Evolutionary conservation across 1,284 basidiomycete species (phyloP).

Genomic region (Erythrobasidium hasegawianum): DNA sequence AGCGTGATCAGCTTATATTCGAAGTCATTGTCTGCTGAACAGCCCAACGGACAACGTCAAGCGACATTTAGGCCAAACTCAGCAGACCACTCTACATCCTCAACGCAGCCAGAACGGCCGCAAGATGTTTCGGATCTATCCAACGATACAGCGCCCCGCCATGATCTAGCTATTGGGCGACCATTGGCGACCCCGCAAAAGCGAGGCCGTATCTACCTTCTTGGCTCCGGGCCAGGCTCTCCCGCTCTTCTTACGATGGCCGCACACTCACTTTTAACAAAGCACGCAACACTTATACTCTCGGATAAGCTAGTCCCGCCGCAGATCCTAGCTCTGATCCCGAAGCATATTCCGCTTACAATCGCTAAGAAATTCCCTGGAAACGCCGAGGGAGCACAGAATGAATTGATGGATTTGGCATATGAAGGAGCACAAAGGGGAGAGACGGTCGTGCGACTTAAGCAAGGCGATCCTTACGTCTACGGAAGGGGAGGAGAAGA

Average conservation of each 20-base stretch:
- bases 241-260: conserved; percentile 85
- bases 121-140: not conserved
- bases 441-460: conserved; percentile 82
- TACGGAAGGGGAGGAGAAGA: conserved; percentile 95
- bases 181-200: not conserved
- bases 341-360: conserved; percentile 54
- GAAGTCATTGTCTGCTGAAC: conserved; percentile 5
- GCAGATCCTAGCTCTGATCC: conserved; percentile 77
- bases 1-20: conserved; percentile 54
- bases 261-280: conserved; percentile 72
- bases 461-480: conserved; percentile 94
- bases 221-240: conserved; percentile 92
- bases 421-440: conserved; percentile 74
- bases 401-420: conserved; percentile 87
- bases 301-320: conserved; percentile 97
- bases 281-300: conserved; percentile 76
- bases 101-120: not conserved
- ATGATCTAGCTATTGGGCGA: conserved; percentile 2
- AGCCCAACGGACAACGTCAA: not conserved
- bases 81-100: not conserved
- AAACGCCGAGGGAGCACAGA: conserved; percentile 90
- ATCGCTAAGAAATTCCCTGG: conserved; percentile 97
- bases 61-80: not conserved
- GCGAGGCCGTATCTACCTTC: conserved; percentile 72
- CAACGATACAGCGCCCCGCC: conserved; percentile 12